Evolutionary conservation across 2,329 filamentous ascomycete species (phyloP).

Genomic region (Cordyceps pruinosa): DNA sequence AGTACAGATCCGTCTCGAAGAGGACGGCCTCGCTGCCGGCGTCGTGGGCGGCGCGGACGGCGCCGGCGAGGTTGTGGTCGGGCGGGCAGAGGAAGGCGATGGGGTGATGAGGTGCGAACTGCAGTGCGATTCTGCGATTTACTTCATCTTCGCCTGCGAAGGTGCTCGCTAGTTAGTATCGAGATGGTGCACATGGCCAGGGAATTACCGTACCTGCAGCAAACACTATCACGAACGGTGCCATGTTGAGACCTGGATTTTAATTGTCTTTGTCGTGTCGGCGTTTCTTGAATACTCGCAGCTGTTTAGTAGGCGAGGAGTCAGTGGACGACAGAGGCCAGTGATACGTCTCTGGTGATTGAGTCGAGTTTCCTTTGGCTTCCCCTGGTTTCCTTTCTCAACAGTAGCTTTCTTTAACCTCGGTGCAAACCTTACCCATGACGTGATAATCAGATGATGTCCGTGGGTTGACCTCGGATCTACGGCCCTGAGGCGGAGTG

Average conservation of each 20-base stretch:
- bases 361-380: too few relatives aligned
- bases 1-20: conserved; percentile 1
- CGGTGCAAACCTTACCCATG: neutral
- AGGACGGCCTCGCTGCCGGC: neutral
- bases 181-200: neutral
- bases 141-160: neutral
- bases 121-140: neutral
- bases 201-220: neutral
- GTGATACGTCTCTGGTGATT: too few relatives aligned
- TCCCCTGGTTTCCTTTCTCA: too few relatives aligned
- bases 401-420: too few relatives aligned
- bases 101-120: neutral
- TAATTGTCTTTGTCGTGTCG: neutral
- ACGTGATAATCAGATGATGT: neutral
- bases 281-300: neutral
- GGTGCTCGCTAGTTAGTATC: neutral
- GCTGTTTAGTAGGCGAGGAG: too few relatives aligned
- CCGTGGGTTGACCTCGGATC: neutral
- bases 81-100: conserved; percentile 1
- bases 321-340: too few relatives aligned
- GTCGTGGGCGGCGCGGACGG: neutral
- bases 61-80: neutral
- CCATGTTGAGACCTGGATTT: neutral
- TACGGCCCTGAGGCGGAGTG: neutral
- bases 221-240: neutral